Conservation (phyloP, 371 early-diverging fungal species). For the Rhizopus microsporus region DNA sequence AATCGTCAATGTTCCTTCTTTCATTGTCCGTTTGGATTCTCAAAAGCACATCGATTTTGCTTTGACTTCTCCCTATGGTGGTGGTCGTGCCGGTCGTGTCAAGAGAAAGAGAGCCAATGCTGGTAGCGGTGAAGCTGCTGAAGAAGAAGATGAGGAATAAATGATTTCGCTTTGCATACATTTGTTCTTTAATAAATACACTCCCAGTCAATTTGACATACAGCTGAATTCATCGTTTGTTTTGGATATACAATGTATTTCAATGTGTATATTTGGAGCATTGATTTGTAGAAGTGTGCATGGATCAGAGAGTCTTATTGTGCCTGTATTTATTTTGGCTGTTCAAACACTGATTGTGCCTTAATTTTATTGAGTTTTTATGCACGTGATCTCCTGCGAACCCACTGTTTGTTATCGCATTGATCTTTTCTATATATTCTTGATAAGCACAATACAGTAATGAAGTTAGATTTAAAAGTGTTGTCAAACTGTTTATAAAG, state of each 20-base stretch:
- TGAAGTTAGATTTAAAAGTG: too few relatives aligned
- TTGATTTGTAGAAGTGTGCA: too few relatives aligned
- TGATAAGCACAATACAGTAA: too few relatives aligned
- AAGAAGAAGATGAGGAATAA: slow-evolving; percentile 72
- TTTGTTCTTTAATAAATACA: not conserved
- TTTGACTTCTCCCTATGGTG: slow-evolving; percentile 95
- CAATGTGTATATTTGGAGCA: too few relatives aligned
- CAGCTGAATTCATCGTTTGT: not conserved
- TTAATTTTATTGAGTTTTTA: too few relatives aligned
- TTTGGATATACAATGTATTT: not conserved
- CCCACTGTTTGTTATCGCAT: too few relatives aligned
- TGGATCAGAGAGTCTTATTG: too few relatives aligned
- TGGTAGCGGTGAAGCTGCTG: slow-evolving; percentile 64
- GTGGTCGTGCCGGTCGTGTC: slow-evolving; percentile 96
- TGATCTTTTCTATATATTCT: too few relatives aligned
- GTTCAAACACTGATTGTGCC: too few relatives aligned
- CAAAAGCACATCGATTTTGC: slow-evolving; percentile 99
- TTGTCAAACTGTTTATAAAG: too few relatives aligned
- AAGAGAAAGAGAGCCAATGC: slow-evolving; percentile 85
- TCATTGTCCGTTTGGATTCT: slow-evolving; percentile 89
- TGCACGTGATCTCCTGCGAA: too few relatives aligned
- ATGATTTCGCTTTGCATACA: slow-evolving; percentile 9
- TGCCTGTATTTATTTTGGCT: too few relatives aligned
- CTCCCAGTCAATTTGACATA: not conserved
- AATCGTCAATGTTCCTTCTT: slow-evolving; percentile 94